Evolutionary conservation across 2,329 filamentous ascomycete genomes (phyloP).

Genomic region (Colletotrichum salicis): DNA sequence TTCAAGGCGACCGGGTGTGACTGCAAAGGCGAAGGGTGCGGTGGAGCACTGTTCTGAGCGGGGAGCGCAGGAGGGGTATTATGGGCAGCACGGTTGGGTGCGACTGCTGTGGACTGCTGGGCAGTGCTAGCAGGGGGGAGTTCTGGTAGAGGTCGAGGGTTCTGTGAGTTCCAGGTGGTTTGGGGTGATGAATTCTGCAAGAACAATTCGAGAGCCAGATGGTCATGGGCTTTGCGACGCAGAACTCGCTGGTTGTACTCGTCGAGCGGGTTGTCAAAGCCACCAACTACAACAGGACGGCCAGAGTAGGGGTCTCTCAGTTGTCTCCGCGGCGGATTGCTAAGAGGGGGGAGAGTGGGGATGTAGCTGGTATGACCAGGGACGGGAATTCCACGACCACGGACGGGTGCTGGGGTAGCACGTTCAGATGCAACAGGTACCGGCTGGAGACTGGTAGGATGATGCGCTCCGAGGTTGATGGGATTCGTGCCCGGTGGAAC

Average conservation of each 20-base stretch:
- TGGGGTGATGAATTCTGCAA: background rate
- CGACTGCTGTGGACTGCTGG: conserved; percentile 14
- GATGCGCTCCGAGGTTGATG: background rate
- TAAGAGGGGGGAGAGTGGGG: conserved; percentile 27
- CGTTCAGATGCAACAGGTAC: background rate
- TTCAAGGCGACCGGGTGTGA: conserved; percentile 33
- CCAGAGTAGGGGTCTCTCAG: conserved; percentile 11
- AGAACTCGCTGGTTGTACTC: conserved; percentile 26
- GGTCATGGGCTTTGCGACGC: conserved; percentile 20
- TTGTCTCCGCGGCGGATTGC: conserved; percentile 21
- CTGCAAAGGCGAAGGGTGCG: conserved; percentile 31
- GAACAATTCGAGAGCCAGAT: conserved; percentile 5
- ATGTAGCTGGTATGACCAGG: conserved; percentile 26
- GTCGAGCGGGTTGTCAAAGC: conserved; percentile 31
- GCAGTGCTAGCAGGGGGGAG: conserved; percentile 18
- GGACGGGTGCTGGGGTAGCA: conserved; percentile 2
- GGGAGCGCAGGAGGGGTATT: conserved; percentile 21
- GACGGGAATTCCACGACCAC: conserved; percentile 24
- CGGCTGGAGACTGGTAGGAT: background rate
- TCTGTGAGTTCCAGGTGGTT: background rate
- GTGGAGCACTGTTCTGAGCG: conserved; percentile 28
- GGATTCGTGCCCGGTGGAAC: background rate
- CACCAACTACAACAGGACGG: conserved; percentile 33
- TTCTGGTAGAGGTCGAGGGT: conserved; percentile 26
- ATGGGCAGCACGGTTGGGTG: conserved; percentile 13